Base-by-base conservation (phyloP, 768 basidiomycete genomes). In the Lactarius hatsudake region DNA sequence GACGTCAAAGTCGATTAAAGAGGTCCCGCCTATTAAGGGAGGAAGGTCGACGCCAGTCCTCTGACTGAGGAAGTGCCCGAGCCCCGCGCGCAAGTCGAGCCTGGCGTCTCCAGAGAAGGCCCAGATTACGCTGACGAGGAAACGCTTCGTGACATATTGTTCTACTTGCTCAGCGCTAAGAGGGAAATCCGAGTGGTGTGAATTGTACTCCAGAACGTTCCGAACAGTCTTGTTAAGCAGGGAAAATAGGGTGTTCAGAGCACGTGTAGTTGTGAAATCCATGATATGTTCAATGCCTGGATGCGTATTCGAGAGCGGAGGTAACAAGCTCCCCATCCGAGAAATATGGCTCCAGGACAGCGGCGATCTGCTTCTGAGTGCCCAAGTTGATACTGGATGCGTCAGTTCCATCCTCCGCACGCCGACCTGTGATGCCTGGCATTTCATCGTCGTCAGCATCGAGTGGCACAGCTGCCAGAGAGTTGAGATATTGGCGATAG, bases 81-180 rank as follows among this genome's bases (percentile, higher is more conserved):
- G 86, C 70, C 90, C 87, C 2, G 93, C 90, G 32, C 97, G 88
- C 63, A 92, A 79, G 71, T 95, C 94, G 66, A 97, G 80, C 72
- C 91, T 93, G n/a, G 94, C 89, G 72, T 99, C 97, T 48, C 97
- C 97, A 40, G 94, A 91, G 78, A 99, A 98, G 0, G 97, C 95
- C 97, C 97, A 99, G 59, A 98, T 91, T 69, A 98, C 87, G 78
- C 86, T 93, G 76, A 98, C 86, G 10, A 98, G 84, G 32, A 98
- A 79, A 38, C 94, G 88, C 74, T 96, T 96, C 55, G 87, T 87
- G 62, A 96, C 89, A 75, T 97, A 98, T 71, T 94, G 88, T 74
- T 97, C 93, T 59, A 97, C 83, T 53, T 87, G 88, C 69, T 98
- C 97, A 0, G 81, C 77, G 0, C 90, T 71, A 38, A 99, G 83